Evolutionary conservation across 768 basidiomycete genomes (phyloP), one percentile per base, ranked within the genome.

Genomic region (Asterophora parasitica): DNA sequence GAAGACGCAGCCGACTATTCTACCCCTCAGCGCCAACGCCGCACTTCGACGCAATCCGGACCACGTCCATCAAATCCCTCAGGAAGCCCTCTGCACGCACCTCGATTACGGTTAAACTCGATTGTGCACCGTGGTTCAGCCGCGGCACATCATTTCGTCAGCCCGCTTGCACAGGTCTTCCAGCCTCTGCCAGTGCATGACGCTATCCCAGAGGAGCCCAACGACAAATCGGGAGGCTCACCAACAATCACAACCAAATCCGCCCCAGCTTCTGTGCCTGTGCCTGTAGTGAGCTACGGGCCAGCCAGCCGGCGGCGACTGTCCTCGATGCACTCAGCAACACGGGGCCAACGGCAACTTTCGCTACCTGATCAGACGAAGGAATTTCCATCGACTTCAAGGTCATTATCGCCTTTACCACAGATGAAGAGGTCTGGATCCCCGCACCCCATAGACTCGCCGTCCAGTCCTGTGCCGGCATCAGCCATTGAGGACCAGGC

Each of bases 151-250:
- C 71, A 64, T 41, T 68, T 70, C 26, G 59, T 70, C 7, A 85
- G 83, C 58, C 88, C 89, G 12, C 72, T 91, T 3, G 85, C 85
- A 1, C 85, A 88, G 59, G 70, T 88, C 11, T 91, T 78, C 60
- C 83, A 83, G 46, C 85, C 87, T 10, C 52, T 89, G 15, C 44
- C 81, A 5, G 66, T 85, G 12, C 78, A 82, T 42, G 77, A 79
- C 1, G 64, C 71, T 15, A 65, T 67, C 7, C 58, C 59, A 1
- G 69, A 71, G 47, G 65, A 69, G 11, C 48, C 42, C 7, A 46
- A 41, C 7, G 56, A 58, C 26, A 39, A 58, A 32, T 44, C 55
- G 4, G 38, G 39, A 28, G n/a, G 16, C 17, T 37, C 38, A 4
- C 20, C 31, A 19, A 41, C 46, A 32, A 38, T 27, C 15, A 16